A percentile compares a stretch with the other conserved stretches of the same genome.
Conservation (phyloP, 2,329 filamentous ascomycete species). For the Colletotrichum neosansevieriae region DNA sequence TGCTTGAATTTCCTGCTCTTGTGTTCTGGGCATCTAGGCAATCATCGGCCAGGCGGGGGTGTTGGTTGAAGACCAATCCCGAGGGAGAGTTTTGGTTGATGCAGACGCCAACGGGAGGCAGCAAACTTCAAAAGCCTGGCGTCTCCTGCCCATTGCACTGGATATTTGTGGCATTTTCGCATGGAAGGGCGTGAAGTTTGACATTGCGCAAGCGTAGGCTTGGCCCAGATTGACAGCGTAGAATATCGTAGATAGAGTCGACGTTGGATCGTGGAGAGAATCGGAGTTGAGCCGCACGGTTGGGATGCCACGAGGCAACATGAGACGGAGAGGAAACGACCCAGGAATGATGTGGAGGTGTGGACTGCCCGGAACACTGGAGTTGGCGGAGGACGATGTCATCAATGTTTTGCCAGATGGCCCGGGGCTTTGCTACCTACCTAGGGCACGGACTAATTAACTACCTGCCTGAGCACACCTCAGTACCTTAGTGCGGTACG, state of each 20-base stretch:
- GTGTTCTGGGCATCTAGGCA: neutral
- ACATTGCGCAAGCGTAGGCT: neutral
- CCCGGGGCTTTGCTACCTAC: too few species aligned
- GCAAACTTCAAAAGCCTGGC: too few species aligned
- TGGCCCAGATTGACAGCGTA: neutral
- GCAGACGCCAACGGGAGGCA: too few species aligned
- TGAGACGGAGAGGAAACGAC: neutral
- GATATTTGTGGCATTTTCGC: too few species aligned
- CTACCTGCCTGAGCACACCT: too few species aligned
- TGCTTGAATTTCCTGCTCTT: neutral
- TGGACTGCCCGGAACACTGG: neutral
- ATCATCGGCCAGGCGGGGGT: slow-evolving; percentile 10
- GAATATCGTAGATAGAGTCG: neutral
- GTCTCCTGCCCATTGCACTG: too few species aligned
- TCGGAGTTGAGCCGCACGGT: slow-evolving; percentile 9
- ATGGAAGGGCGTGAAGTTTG: too few species aligned
- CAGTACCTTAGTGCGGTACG: too few species aligned
- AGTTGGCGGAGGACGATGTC: neutral
- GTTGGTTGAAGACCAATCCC: slow-evolving; percentile 2
- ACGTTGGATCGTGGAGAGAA: neutral
- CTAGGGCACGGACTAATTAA: too few species aligned
- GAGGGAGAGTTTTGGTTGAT: too few species aligned
- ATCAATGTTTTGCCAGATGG: too few species aligned
- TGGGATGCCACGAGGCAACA: slow-evolving; percentile 9
- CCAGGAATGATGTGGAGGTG: neutral